Evolutionary conservation across 2,329 filamentous ascomycete species (phyloP).

Genomic region (Fusarium phyllophilum): DNA sequence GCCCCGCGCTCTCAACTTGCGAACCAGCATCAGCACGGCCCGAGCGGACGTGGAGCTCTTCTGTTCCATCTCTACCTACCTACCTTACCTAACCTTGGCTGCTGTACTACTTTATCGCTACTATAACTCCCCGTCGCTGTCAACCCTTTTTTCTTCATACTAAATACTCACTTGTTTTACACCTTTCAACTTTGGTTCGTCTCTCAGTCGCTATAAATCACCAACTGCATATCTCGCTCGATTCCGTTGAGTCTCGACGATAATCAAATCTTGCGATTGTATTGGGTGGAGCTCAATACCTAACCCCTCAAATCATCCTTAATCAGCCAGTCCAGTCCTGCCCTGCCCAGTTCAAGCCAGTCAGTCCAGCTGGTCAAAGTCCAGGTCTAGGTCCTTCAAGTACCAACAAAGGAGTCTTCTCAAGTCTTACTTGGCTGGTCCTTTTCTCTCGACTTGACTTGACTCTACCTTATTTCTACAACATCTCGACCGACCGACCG

Average conservation of each 20-base stretch:
- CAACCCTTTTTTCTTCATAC: constrained; percentile 13
- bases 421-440: constrained; percentile 33
- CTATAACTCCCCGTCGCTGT: constrained; percentile 13
- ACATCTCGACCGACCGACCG: constrained; percentile 20
- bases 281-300: constrained; percentile 36
- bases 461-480: constrained; percentile 26
- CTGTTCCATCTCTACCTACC: constrained; percentile 32
- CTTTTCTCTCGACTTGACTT: constrained; percentile 24
- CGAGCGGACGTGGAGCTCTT: constrained; percentile 38
- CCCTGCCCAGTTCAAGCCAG: not conserved
- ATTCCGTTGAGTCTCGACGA: constrained; percentile 3
- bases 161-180: not conserved
- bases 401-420: constrained; percentile 40
- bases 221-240: constrained; percentile 17
- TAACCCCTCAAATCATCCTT: constrained; percentile 37
- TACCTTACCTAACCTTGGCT: not conserved
- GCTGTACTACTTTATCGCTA: constrained; percentile 3
- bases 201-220: not conserved
- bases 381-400: not conserved
- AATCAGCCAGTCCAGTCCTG: constrained; percentile 16
- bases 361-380: not conserved
- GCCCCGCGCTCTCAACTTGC: constrained; percentile 33
- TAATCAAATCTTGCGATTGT: constrained; percentile 22
- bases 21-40: constrained; percentile 36
- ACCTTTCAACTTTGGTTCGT: not conserved